Conservation (phyloP, 352 stramenopile species). For the Phytophthora sp. region DNA sequence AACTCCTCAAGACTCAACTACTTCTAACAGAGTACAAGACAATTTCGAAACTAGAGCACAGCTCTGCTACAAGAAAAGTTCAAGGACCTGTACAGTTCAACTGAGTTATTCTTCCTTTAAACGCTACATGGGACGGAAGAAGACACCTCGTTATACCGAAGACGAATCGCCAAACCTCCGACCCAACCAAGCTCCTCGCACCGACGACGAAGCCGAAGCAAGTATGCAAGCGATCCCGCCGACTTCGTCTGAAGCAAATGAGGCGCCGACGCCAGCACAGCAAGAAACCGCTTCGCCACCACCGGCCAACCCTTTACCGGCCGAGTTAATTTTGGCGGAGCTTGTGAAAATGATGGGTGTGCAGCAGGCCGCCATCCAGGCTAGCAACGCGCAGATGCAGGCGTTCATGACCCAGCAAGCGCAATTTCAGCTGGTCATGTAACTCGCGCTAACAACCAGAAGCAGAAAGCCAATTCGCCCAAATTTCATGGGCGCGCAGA, state of each 20-base stretch:
- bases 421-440: neutral
- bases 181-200: neutral
- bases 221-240: neutral
- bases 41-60: constrained; percentile 1
- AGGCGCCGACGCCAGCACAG: too few relatives aligned
- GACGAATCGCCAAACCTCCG: neutral
- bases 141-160: neutral
- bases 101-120: neutral
- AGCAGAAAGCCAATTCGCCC: neutral
- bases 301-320: neutral
- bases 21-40: neutral
- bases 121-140: neutral
- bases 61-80: neutral
- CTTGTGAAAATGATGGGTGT: neutral
- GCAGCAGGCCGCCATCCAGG: neutral
- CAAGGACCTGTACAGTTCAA: neutral
- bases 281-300: neutral
- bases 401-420: neutral
- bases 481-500: neutral
- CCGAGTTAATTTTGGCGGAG: neutral
- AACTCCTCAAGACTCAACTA: neutral
- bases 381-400: neutral
- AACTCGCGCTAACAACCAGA: neutral
- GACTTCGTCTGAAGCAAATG: too few relatives aligned
- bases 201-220: neutral